Percentiles rank a stretch among this genome's conserved stretches.
Conservation (phyloP, 192 early-diverging fungal species). For the Dimargaris cristalligena region DNA sequence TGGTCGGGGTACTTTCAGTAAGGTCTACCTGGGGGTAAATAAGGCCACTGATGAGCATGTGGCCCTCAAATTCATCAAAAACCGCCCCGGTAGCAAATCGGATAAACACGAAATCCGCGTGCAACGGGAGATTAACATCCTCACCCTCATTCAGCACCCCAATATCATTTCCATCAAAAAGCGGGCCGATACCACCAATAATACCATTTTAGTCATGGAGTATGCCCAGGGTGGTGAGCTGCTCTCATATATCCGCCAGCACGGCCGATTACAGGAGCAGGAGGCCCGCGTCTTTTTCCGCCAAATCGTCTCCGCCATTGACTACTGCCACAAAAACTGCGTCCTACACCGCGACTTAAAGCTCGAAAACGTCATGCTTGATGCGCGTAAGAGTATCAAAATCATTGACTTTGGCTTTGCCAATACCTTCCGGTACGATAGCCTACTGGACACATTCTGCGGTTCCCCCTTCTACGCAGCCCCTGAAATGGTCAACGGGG, state of each 20-base stretch:
- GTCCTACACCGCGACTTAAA: conserved; percentile 67
- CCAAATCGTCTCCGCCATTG: conserved; percentile 63
- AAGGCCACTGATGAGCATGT: conserved; percentile 29
- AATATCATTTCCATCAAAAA: conserved; percentile 81
- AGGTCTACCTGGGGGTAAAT: conserved; percentile 28
- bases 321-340: conserved; percentile 46
- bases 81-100: conserved; percentile 26
- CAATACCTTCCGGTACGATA: conserved; percentile 40
- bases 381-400: conserved; percentile 47
- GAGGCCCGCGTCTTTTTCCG: conserved; percentile 78
- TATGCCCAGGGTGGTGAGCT: conserved; percentile 73
- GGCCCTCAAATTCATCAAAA: conserved; percentile 51
- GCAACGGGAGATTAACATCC: conserved; percentile 57
- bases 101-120: conserved; percentile 61
- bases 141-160: conserved; percentile 76
- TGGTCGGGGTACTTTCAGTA: conserved; percentile 32
- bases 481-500: conserved; percentile 70
- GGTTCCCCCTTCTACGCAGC: conserved; percentile 70
- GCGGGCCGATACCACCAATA: conserved; percentile 59
- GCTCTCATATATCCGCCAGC: conserved; percentile 68
- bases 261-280: conserved; percentile 60
- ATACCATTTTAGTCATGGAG: conserved; percentile 75
- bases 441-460: conserved; percentile 30
- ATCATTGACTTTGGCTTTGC: conserved; percentile 86
- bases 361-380: conserved; percentile 78